Base-by-base conservation (phyloP, 2,329 filamentous ascomycete species). In the Chrysoporthe cubensis region DNA sequence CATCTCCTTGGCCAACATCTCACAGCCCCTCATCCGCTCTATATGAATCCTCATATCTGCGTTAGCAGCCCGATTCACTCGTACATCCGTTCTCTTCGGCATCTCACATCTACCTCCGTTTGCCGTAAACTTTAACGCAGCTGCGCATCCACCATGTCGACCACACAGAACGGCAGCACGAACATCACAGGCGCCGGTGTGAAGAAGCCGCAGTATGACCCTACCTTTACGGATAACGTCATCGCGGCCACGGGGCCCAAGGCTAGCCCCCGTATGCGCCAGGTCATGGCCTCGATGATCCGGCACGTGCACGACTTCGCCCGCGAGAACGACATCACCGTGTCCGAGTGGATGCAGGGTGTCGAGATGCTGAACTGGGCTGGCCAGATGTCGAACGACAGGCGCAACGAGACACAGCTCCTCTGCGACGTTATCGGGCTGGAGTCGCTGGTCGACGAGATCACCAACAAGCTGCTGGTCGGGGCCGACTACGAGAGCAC, bases 271-370 rank as follows among this genome's bases (percentile, higher is more conserved):
- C 86, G 92, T 54, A 85, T 90, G 74, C 87, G 89, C 68, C 82
- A 89, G 73, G 85, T 95, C 76, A 85, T 95, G 81, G 78, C 85
- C 61, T 85, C 86, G 42, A 80, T 94, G 69, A 89, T 94, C 75
- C 84, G 83, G 66, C 92, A 95, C 80, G 83, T 95, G 66, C 92
- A 96, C 80, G 91, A 93, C 79, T 95, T 95, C 78, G 88, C 90
- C 50, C 89, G 91, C 60, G 92, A 96, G 77, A 88, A 92, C 70
- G 87, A 94, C 76, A 87, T 96, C 67, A 94, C 91, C 8, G 84
- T 88, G n/a, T 90, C 91, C 66, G 92, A 96, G 81, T 94, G 91
- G 92, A 86, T 91, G 80, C 81, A 85, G 9, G 92, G 89, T 59
- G 80, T 80, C 37, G 72, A 76, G 67, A 77, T 75, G 77, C 82